phyloP scores from a whole-genome alignment of 352 stramenopile species.

The Pelagophyceae sp. region DNA sequence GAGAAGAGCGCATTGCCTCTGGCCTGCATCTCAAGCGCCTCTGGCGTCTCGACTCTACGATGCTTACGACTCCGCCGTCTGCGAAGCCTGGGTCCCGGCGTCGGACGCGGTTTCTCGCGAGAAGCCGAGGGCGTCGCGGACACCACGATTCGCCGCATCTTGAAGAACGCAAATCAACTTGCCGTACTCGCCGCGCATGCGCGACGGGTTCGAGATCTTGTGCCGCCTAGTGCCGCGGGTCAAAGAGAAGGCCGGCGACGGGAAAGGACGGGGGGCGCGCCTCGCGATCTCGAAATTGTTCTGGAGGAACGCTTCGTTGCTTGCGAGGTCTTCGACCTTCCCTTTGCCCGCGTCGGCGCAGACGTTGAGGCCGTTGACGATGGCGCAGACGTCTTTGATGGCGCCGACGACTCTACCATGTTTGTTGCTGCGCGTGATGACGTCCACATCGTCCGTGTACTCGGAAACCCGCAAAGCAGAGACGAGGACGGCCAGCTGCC shows the following conservation, averaged over 20 bases:
- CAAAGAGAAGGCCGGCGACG: too few species aligned
- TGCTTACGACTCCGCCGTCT: too few species aligned
- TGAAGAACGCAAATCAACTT: conserved; percentile 89
- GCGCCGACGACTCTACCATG: conserved; percentile 38
- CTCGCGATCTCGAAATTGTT: conserved; percentile 77
- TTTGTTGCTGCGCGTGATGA: conserved; percentile 57
- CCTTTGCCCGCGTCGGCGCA: conserved; percentile 20
- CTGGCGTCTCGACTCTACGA: too few species aligned
- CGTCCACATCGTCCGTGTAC: conserved; percentile 84
- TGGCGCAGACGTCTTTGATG: conserved; percentile 38
- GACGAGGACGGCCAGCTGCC: conserved; percentile 63
- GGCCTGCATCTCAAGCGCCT: too few species aligned
- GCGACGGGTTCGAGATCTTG: conserved; percentile 82
- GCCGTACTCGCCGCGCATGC: conserved; percentile 79
- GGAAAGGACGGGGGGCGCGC: too few species aligned
- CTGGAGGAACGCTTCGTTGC: conserved; percentile 67
- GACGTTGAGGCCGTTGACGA: conserved; percentile 35
- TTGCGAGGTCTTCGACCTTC: conserved; percentile 42
- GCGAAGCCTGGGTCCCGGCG: too few species aligned
- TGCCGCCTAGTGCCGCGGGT: too few species aligned
- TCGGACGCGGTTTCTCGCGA: too few species aligned
- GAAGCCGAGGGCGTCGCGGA: conserved; percentile 62
- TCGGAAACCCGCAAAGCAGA: conserved; percentile 64
- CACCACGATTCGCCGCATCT: conserved; percentile 65
- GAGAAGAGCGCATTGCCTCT: too few species aligned